A percentile compares a stretch with the other conserved stretches of the same genome.
phyloP scores from a whole-genome alignment of 257 asterid genomes.

The Ballota nigra region DNA sequence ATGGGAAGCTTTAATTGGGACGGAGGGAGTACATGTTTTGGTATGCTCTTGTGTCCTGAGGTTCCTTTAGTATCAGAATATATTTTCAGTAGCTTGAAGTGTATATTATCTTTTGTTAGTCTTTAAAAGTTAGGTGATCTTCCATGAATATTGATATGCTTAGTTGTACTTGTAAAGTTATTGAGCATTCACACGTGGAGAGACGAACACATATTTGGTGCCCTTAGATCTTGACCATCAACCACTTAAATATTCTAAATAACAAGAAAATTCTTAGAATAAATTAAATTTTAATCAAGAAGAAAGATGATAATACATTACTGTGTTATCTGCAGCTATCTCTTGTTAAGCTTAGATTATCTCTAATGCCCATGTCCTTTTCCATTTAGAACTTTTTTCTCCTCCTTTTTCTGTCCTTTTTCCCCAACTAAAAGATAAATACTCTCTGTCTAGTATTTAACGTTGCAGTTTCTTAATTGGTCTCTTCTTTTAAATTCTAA shows the following conservation, averaged over 20 bases:
- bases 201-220: neutral
- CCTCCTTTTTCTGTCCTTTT: neutral
- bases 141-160: too few relatives aligned
- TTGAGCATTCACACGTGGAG: too few relatives aligned
- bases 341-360: too few relatives aligned
- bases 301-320: too few relatives aligned
- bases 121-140: neutral
- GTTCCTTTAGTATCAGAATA: neutral
- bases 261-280: too few relatives aligned
- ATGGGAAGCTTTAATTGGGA: too few relatives aligned
- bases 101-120: neutral
- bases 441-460: too few relatives aligned
- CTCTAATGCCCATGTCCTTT: neutral
- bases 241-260: too few relatives aligned
- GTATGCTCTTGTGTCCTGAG: neutral
- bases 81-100: conserved; percentile 1
- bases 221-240: neutral
- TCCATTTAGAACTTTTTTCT: neutral
- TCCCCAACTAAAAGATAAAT: neutral
- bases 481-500: neutral
- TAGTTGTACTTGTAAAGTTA: neutral
- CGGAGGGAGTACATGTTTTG: conserved; percentile 1
- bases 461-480: too few relatives aligned
- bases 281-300: too few relatives aligned
- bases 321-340: too few relatives aligned